Evolutionary conservation across 2,329 filamentous ascomycete genomes (phyloP), one percentile per base, ranked within the genome.

Genomic region (Talaromyces sp.): DNA sequence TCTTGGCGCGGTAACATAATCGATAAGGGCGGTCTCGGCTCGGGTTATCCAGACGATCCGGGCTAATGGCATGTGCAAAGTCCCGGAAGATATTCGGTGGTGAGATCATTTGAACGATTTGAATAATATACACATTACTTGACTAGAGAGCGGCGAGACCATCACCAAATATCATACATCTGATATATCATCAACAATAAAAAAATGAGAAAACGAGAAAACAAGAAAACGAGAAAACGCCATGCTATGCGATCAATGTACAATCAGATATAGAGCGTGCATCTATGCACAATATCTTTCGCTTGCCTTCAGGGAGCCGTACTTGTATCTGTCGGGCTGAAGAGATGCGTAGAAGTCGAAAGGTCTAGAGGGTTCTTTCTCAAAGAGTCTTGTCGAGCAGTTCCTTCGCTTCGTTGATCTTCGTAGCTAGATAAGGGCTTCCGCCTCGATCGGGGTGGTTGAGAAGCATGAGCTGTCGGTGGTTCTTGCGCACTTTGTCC

Each of bases 321-420:
- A 14, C 35, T 14, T 56, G 50, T 56, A 58, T 61, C 25, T 52
- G 31, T 5, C 31, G 31, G 31, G 31, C 8, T 21, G 54, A 18
- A 16, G 25, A 42, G 11, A 57, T 14, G 35, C 54, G 31, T 31
- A 11, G 9, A 57, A 18, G n/a, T 42, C 37, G 35, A 60, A 5
- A 35, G 3, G 1, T 31, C 7, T 23, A 31, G 11, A 35, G 11
- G n/a, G n/a, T 50, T 12, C 39, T 9, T 2, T 23, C 14, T 69
- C 64, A 77, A 28, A 64, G 64, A 60, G 80, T 82, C 78, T 96
- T 97, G 75, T 99, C 95, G 68, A 99, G 76, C 66, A 98, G 86
- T 76, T 98, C 93, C 79, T 99, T 99, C 42, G 95, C 95, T 77
- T 99, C 95, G 79, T 99, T 99, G 75, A 99, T 90, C 79, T 99